Evolutionary conservation across 352 stramenopile species (phyloP).

Genomic region (Phytopythium boreale): DNA sequence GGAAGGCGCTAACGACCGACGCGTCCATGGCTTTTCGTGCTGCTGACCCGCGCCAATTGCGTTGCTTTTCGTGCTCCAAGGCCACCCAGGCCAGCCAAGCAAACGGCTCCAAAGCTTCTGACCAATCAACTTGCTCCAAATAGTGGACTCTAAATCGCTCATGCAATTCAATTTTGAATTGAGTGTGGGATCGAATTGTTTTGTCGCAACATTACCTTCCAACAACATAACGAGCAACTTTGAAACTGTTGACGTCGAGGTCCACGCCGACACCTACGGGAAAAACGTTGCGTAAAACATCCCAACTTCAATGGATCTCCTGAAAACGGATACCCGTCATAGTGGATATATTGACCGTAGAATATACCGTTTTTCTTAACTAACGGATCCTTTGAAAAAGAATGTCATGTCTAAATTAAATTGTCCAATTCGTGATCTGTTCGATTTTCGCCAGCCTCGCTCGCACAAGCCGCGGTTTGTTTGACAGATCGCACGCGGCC

Average conservation of each 20-base stretch:
- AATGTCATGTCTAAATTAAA: background rate
- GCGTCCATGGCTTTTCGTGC: slow-evolving; percentile 46
- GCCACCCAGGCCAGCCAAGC: slow-evolving; percentile 7
- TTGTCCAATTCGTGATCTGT: too few relatives aligned
- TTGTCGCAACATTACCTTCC: background rate
- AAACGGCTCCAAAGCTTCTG: background rate
- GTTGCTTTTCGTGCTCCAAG: background rate
- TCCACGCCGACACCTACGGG: background rate
- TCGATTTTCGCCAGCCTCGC: background rate
- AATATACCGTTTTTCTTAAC: too few relatives aligned
- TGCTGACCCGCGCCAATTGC: slow-evolving; percentile 12
- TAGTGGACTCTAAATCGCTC: background rate
- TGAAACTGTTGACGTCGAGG: slow-evolving; percentile 2
- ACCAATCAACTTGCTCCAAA: background rate
- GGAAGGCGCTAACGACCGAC: slow-evolving; percentile 52
- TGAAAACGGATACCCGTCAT: slow-evolving; percentile 1
- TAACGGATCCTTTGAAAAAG: background rate
- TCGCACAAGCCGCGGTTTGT: background rate
- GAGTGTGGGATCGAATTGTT: too few relatives aligned
- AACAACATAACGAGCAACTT: background rate
- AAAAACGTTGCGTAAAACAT: slow-evolving; percentile 3
- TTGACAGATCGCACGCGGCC: slow-evolving; percentile 1
- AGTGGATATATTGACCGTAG: background rate
- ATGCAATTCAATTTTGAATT: background rate
- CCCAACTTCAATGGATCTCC: slow-evolving; percentile 5